Evolutionary conservation across 2,329 filamentous ascomycete species (phyloP), one percentile per base, ranked within the genome.

Genomic region (Macrophomina pseudophaseolina): DNA sequence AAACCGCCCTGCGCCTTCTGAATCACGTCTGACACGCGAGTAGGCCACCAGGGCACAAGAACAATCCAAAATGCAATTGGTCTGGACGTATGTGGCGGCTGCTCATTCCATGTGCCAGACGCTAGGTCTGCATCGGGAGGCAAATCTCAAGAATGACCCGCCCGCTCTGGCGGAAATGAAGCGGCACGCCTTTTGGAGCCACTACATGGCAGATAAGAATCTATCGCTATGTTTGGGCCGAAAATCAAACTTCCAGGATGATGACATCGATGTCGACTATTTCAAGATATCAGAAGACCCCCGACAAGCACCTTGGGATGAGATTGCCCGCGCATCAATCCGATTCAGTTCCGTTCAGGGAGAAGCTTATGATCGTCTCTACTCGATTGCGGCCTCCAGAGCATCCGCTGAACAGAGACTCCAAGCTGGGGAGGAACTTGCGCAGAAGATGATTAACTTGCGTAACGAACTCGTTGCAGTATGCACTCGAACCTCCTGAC

Each of bases 161-260:
- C 66, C 70, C 28, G 72, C 77, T 11, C 72, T 75, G 16, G 70
- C 72, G 1, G 71, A 70, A 2, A 68, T 69, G 1, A 79, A 78
- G 51, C 70, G 75, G 1, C 71, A 76, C 30, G 68, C 72, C 1
- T 79, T 80, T 58, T 79, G 76, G 76, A 75, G 74, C 68, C 75
- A 78, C 4, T 80, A 80, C 60, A 72, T 76, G 64, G 72, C 78
- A 53, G 78, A 80, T 64, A 80, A 79, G 67, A 77, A 72, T 6
- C 71, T 80, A 8, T 79, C 78, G 1, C 70, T 80, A 7, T 73
- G 76, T 11, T 66, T 79, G 9, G 78, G 78, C 14, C 74, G 77
- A 6, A 76, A 78, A 7, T 74, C 76, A 16, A 67, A 72, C 9
- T 74, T 79, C 32, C 78, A 79, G 63, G 78, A 80, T 53, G 79